Base-by-base conservation (phyloP, 2,329 filamentous ascomycete genomes). In the Zymoseptoria tritici region DNA sequence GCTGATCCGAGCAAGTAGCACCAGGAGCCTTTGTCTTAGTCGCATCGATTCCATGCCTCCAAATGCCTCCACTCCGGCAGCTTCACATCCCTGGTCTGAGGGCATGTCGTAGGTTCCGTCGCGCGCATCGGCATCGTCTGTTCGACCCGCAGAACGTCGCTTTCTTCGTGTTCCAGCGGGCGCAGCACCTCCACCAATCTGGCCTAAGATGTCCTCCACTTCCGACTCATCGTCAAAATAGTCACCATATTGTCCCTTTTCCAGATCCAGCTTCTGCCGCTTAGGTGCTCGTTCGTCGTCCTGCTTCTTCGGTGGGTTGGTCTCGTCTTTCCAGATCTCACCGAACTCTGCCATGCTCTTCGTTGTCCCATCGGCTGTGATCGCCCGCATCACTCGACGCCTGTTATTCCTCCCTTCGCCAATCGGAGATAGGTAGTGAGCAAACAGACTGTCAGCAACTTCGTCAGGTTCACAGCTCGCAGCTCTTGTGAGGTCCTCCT, bases 271-370 rank as follows among this genome's bases (percentile, higher is more conserved):
- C 58, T 68, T 68, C 19, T 61, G 60, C n/a, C 63, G 77, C 66
- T 87, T 87, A 11, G 81, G 84, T 58, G 82, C 85, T 57, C 84
- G 77, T 50, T 82, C 79, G 26, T 85, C 83, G 13, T 85, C 82
- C 55, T 67, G 63, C 26, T 73, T 73, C 52, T 67, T 77, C 62
- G 67, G 75, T 62, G 74, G 78, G 60, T 75, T 80, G 1, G 82
- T 83, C 73, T 92, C 89, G 56, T 83, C 83, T 21, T 81, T 78
- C 75, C 89, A 93, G 3, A 92, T 76, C 68, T 90, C 85, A 2
- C 78, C 78, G 67, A 85, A 91, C 7, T 83, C 77, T 1, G 77
- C 80, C 49, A 80, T 72, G 3, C 73, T 72, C 16, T 82, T 73
- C n/a, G 77, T 71, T 26, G 76, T 77, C 1, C 86, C 88, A 65